Evolutionary conservation across 139 green algal genomes (phyloP), one percentile per base, ranked within the genome.

Genomic region (Deuterostichococcus epilithicus): DNA sequence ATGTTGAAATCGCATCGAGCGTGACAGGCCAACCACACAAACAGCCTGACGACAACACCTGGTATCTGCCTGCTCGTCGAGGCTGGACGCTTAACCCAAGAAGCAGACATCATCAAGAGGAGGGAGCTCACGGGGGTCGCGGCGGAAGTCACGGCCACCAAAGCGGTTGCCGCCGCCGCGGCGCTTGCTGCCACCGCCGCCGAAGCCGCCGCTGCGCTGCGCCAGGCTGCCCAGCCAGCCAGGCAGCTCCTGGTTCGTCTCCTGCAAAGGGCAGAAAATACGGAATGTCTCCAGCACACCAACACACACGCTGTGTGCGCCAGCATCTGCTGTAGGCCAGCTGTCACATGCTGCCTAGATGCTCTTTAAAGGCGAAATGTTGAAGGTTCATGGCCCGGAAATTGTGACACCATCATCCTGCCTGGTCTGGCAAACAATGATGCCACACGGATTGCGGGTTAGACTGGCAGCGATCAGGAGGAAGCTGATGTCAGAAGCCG

Each of bases 201-300:
- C 94, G 32, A 74, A 10, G 73, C 76, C 73, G 10, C 82, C 75
- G 69, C 89, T 20, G 83, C 15, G 81, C 52, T 25, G 68, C 5
- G 92, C 89, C 35, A 95, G 94, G 80, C 88, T 91, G 67, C 86
- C 81, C 78, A 99, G 87, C 93, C 94, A 98, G 45, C 82, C 84
- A 33, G 95, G 95, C 69, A 99, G 93, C 79, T 97, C 90, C 91
- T 99, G 95, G 78, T 97, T 97, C 35, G 93, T 97, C 89, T 99
- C 95, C 42, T 72, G 78, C 52, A 47, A 22, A 18, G 22, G 84
- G 70, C 58, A 91, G 83, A 30, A 63, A 63, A n/a, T 13, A 25
- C 52, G 3, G 13, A 23, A 28, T 13, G 52, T 28, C 26, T 63
- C 52, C 26, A 28, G 52, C 42, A 52, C 13, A n/a, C n/a, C n/a